Evolutionary conservation across 352 stramenopile species (phyloP), one percentile per base, ranked within the genome.

Genomic region (Phytophthora sp.): DNA sequence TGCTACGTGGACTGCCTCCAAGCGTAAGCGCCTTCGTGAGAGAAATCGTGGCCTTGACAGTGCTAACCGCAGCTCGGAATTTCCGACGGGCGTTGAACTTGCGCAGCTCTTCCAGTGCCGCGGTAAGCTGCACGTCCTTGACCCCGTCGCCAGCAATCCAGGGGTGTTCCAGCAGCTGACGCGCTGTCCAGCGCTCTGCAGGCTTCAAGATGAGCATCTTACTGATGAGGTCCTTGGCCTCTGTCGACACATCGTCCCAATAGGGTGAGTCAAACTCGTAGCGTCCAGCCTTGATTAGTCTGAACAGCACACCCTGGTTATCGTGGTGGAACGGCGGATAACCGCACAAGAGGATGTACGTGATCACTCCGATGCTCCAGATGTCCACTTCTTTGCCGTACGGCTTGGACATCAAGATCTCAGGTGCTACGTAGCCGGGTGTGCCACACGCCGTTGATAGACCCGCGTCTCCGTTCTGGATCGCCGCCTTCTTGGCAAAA

Each of bases 51-150:
- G 82, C 79, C 68, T 89, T 91, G 62, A 96, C 91, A 11, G 91
- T 97, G 63, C 94, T 96, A 13, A 98, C 86, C 2, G 93, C 93
- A 27, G 89, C 90, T 72, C 96, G 97, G 76, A 98, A 97, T 75
- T 98, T 98, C 44, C 94, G 86, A 36, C 94, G 96, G 24, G 91
- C 94, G 70, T 98, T 98, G 78, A 97, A 98, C 61, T 90, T 93
- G 68, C 87, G 91, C 63, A 98, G 80, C 60, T 98, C 77, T 38
- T 85, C 71, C 54, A 98, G 77, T 57, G 94, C 96, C 5, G 76
- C 89, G 39, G 85, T 94, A 41, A 98, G 71, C 50, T 86, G 82
- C 51, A 95, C 80, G 27, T 84, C 80, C 66, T 84, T 83, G 15
- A 89, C 68, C 52, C 86, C 46, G 35, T 74, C 50, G 55, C 82